These are phyloP conservation scores for Liquidambar formosana DNA, from an alignment of 164 flowering plant species.

Conservation along the genomic window DNA sequence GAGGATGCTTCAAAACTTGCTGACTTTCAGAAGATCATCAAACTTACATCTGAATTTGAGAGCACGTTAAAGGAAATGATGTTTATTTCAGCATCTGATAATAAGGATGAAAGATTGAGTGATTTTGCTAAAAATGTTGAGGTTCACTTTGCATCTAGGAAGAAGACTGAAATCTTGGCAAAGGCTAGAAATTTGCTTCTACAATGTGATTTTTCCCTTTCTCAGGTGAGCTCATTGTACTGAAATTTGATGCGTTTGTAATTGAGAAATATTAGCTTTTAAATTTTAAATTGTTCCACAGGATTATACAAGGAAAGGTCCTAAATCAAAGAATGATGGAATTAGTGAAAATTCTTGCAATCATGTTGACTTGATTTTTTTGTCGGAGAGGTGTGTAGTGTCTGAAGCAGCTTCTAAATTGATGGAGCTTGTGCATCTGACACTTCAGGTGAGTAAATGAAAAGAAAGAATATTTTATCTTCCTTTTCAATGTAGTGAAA, in stretches of 20 bases:
- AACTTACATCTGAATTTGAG: slow-evolving; percentile 70
- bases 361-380: slow-evolving; percentile 64
- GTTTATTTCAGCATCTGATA: slow-evolving; percentile 74
- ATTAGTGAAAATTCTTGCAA: slow-evolving; percentile 26
- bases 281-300: slow-evolving; percentile 20
- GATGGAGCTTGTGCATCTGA: slow-evolving; percentile 79
- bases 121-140: slow-evolving; percentile 83
- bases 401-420: slow-evolving; percentile 75
- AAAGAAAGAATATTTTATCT: not conserved
- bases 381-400: slow-evolving; percentile 68
- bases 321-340: slow-evolving; percentile 22
- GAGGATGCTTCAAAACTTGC: slow-evolving; percentile 85
- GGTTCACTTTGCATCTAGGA: slow-evolving; percentile 90
- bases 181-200: slow-evolving; percentile 77
- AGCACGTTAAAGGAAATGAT: slow-evolving; percentile 54
- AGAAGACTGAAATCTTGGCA: slow-evolving; percentile 77
- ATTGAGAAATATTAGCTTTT: slow-evolving; percentile 4
- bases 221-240: slow-evolving; percentile 52
- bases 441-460: slow-evolving; percentile 56
- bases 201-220: slow-evolving; percentile 62
- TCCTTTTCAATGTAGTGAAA: not conserved
- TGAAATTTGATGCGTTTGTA: not conserved
- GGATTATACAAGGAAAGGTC: slow-evolving; percentile 34
- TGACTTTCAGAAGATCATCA: slow-evolving; percentile 72
- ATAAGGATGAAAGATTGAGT: slow-evolving; percentile 60